Evolutionary conservation across 768 basidiomycete species (phyloP).

Genomic region (Naematelia encephala): DNA sequence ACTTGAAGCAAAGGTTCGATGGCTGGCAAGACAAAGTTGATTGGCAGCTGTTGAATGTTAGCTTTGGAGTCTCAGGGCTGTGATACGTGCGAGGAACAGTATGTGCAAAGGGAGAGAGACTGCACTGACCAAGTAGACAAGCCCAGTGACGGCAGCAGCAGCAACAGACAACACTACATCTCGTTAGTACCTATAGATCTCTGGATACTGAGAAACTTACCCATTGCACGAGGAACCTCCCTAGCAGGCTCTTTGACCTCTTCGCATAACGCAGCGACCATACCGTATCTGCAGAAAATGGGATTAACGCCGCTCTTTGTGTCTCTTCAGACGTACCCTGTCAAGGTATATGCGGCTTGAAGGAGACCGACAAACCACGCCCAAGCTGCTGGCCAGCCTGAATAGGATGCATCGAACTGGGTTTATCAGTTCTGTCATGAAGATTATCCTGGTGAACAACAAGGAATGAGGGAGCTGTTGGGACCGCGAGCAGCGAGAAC

Average conservation of each 20-base stretch:
- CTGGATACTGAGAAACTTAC: background rate
- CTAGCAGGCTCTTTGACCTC: background rate
- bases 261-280: background rate
- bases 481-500: no score
- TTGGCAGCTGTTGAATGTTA: constrained; percentile 56
- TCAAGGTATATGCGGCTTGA: background rate
- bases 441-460: no score
- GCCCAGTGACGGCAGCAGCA: constrained; percentile 16
- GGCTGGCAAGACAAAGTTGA: constrained; percentile 65
- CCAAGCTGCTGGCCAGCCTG: constrained; percentile 57
- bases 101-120: background rate
- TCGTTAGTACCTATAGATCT: no score
- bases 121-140: background rate
- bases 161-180: constrained; percentile 39
- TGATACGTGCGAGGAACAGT: background rate
- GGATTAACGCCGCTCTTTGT: constrained; percentile 52
- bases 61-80: constrained; percentile 1
- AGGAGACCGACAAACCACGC: constrained; percentile 1
- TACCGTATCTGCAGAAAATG: background rate
- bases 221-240: background rate
- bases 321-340: constrained; percentile 54
- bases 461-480: no score
- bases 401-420: constrained; percentile 61
- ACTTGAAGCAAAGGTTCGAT: constrained; percentile 59
- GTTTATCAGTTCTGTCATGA: background rate